Conservation (phyloP, 2,329 filamentous ascomycete species). For the Trichoderma hamatum region DNA sequence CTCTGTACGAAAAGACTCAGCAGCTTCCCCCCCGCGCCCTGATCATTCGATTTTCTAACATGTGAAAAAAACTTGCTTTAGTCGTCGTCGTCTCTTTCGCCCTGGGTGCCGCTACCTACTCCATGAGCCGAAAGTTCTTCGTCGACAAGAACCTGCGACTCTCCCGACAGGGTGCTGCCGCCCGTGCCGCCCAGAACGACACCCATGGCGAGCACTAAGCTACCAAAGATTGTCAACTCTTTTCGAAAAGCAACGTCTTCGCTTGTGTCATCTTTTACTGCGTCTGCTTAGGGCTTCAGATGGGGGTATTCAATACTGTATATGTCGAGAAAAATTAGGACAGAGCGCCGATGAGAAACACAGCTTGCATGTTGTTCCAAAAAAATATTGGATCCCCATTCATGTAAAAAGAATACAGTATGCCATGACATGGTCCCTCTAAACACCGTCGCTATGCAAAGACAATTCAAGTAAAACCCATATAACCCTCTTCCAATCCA, state of each 20-base stretch:
- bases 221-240: background rate
- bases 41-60: constrained; percentile 33
- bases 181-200: constrained; percentile 38
- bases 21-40: background rate
- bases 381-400: constrained; percentile 1
- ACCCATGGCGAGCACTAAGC: constrained; percentile 29
- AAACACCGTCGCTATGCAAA: constrained; percentile 54
- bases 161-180: constrained; percentile 63
- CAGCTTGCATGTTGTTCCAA: constrained; percentile 23
- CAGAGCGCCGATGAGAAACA: constrained; percentile 28
- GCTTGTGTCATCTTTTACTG: constrained; percentile 26
- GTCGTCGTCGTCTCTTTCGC: constrained; percentile 88
- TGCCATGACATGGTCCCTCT: constrained; percentile 30
- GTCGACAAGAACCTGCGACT: constrained; percentile 94
- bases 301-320: constrained; percentile 28
- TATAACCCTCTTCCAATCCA: background rate
- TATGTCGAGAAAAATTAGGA: constrained; percentile 28
- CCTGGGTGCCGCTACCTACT: constrained; percentile 79
- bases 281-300: constrained; percentile 16
- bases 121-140: constrained; percentile 76
- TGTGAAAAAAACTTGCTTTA: constrained; percentile 40
- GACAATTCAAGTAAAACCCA: constrained; percentile 30
- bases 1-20: constrained; percentile 65
- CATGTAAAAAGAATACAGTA: constrained; percentile 25
- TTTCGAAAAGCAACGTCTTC: constrained; percentile 16